Evolutionary conservation across 768 basidiomycete genomes (phyloP).

Genomic region (Tremella fuciformis): DNA sequence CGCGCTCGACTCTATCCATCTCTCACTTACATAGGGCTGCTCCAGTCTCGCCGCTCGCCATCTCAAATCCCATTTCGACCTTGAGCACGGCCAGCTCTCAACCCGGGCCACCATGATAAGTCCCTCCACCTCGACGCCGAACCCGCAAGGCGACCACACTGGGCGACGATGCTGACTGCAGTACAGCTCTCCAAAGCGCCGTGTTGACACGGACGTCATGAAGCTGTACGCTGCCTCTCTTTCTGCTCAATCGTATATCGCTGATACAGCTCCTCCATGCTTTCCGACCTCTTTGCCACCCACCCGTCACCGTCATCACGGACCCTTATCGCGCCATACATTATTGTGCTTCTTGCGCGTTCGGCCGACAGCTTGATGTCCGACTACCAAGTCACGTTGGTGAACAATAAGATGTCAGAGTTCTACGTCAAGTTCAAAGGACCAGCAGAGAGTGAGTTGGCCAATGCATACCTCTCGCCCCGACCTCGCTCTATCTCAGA

Average conservation of each 20-base stretch:
- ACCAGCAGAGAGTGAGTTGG: conserved; percentile 81
- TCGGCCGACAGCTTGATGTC: conserved; percentile 76
- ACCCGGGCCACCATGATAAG: conserved; percentile 40
- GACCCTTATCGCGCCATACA: background rate
- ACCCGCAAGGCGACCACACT: background rate
- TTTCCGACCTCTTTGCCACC: conserved; percentile 1
- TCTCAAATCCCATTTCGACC: background rate
- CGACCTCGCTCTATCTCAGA: conserved; percentile 1
- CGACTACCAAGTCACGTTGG: conserved; percentile 94
- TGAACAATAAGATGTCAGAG: conserved; percentile 98
- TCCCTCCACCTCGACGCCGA: conserved; percentile 9
- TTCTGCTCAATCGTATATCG: background rate
- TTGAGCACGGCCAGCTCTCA: background rate
- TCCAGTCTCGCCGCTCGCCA: background rate
- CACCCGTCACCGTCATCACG: background rate
- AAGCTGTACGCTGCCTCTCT: conserved; percentile 68
- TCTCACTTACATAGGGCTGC: background rate
- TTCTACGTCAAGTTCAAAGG: conserved; percentile 96
- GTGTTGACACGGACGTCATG: conserved; percentile 99
- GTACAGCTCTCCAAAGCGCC: conserved; percentile 81
- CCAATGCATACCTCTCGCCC: background rate
- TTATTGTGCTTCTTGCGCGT: background rate
- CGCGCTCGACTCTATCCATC: background rate
- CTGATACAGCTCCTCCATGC: conserved; percentile 4
- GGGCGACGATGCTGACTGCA: conserved; percentile 18